phyloP scores from a whole-genome alignment of 257 asterid genomes.

The Nicotiana benthamiana region DNA sequence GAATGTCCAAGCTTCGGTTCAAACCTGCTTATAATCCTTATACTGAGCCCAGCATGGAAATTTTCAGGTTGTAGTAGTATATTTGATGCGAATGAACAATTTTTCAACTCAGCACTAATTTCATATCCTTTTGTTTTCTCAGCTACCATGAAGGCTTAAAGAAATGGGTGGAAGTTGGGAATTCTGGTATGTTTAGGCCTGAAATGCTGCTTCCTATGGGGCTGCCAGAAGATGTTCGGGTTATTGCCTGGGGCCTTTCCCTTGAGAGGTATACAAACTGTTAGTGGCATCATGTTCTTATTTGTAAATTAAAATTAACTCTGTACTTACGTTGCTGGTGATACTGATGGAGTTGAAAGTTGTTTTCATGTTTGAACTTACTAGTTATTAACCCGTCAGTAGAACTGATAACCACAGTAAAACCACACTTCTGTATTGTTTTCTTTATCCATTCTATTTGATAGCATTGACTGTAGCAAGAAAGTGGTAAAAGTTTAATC shows the following conservation, averaged over 20 bases:
- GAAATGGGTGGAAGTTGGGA: constrained; percentile 98
- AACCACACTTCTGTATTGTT: background rate
- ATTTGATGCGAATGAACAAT: background rate
- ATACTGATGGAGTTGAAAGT: background rate
- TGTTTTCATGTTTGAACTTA: background rate
- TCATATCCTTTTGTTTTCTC: background rate
- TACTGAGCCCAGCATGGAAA: constrained; percentile 99
- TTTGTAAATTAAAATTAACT: background rate
- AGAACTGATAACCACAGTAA: background rate
- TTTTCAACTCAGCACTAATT: background rate
- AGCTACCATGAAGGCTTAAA: constrained; percentile 92
- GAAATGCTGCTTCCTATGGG: constrained; percentile 99
- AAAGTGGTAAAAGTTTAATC: background rate
- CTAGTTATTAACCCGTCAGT: background rate
- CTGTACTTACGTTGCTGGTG: background rate
- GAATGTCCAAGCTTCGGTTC: constrained; percentile 90
- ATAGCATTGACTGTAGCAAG: background rate
- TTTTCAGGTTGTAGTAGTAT: constrained; percentile 60
- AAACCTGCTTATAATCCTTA: constrained; percentile 97
- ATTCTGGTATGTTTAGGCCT: constrained; percentile 99
- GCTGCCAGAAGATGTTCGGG: constrained; percentile 90
- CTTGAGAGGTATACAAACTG: constrained; percentile 58
- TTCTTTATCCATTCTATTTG: background rate
- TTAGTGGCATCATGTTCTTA: background rate
- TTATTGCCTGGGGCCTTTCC: constrained; percentile 98